phyloP scores from a whole-genome alignment of 1,284 basidiomycete species.

The Caloboletus inedulis region DNA sequence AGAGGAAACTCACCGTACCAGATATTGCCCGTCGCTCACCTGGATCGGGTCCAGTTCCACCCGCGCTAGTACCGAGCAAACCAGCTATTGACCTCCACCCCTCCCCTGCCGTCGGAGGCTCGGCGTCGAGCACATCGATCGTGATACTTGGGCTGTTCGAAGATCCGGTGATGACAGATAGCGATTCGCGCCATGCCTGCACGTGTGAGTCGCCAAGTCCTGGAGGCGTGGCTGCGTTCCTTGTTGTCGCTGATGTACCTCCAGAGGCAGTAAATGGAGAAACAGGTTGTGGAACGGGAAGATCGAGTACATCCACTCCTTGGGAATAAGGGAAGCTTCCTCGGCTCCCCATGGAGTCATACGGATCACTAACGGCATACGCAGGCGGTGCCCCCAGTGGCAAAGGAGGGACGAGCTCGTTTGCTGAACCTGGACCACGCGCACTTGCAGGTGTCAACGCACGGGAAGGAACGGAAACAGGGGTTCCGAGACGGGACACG shows the following conservation, averaged over 20 bases:
- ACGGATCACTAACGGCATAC: conserved; percentile 35
- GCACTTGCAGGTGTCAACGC: conserved; percentile 40
- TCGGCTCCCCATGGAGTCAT: conserved; percentile 21
- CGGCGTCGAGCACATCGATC: conserved; percentile 62
- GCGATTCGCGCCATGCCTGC: conserved; percentile 43
- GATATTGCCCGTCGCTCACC: conserved; percentile 53
- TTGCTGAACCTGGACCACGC: conserved; percentile 18
- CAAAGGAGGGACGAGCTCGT: conserved; percentile 14
- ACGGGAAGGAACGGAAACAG: conserved; percentile 43
- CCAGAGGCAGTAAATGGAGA: conserved; percentile 46
- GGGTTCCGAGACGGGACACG: conserved; percentile 47
- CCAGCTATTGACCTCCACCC: conserved; percentile 55
- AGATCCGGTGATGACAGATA: conserved; percentile 36
- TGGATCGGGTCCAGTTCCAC: conserved; percentile 21
- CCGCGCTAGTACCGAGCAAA: conserved; percentile 24
- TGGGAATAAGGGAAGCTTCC: conserved; percentile 20
- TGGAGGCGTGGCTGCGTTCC: conserved; percentile 42
- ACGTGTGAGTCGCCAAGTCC: conserved; percentile 44
- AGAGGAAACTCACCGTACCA: conserved; percentile 47
- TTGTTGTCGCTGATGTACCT: conserved; percentile 26
- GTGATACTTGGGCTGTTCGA: conserved; percentile 37
- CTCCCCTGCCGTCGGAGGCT: conserved; percentile 54
- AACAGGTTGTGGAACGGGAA: conserved; percentile 54
- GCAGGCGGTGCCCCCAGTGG: conserved; percentile 34
- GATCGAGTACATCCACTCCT: conserved; percentile 54